These are phyloP conservation scores for Quercus cerris DNA, from an alignment of 306 rosid species.

Conservation along the genomic window DNA sequence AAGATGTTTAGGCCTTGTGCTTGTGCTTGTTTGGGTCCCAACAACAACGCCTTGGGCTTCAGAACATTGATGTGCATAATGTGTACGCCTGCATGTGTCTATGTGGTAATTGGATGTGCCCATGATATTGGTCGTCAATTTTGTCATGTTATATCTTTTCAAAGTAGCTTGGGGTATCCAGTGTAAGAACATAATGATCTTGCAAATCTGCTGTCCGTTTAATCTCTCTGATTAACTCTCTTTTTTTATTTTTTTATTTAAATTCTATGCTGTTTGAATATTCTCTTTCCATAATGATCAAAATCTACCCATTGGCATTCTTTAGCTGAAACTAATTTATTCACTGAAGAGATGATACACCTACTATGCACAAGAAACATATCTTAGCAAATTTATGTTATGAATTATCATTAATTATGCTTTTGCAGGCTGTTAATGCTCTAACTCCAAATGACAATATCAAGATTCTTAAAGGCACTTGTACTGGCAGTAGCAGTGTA, in stretches of 20 bases:
- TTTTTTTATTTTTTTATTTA: too few relatives aligned
- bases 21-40: too few relatives aligned
- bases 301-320: background rate
- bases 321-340: background rate
- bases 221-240: background rate
- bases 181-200: background rate
- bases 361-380: background rate
- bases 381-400: background rate
- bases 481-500: conserved; percentile 1
- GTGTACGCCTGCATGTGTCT: too few relatives aligned
- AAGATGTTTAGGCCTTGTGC: too few relatives aligned
- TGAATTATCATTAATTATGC: conserved; percentile 13
- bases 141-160: background rate
- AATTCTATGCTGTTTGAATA: background rate
- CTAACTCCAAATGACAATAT: conserved; percentile 28
- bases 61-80: too few relatives aligned
- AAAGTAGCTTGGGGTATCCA: background rate
- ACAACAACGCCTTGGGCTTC: too few relatives aligned
- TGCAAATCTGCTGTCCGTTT: background rate
- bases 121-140: too few relatives aligned
- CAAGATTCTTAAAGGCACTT: conserved; percentile 28
- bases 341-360: background rate
- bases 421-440: conserved; percentile 46
- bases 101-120: too few relatives aligned
- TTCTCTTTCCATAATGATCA: background rate